Evolutionary conservation across 176 grass and related monocot genomes (phyloP), one percentile per base, ranked within the genome.

Genomic region (Bothriochloa decipiens): DNA sequence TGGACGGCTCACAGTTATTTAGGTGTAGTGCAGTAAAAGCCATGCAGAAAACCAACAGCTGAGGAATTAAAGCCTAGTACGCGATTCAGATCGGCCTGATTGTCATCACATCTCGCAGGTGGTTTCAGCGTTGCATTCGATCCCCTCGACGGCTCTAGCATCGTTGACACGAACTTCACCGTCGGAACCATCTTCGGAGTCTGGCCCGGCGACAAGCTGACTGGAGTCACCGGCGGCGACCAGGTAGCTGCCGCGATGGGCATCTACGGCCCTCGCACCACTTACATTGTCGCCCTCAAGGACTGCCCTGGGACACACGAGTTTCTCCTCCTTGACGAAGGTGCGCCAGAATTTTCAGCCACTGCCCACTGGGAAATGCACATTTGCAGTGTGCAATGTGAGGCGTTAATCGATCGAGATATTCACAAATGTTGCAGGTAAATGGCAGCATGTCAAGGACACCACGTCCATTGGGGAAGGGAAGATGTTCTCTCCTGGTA

Each of bases 391-490:
- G 10, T 20, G 18, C 45, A 15, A 6, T 47, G 67, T 20, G 26
- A 58, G 13, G 32, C 13, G 74, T 14, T 58, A 22, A 22, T 13
- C 81, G 26, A 87, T 11, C 32, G 3, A 40, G 42, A 22, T n/a
- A 23, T 29, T 22, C 18, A 67, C 3, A 20, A 81, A 81, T 45
- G 57, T 32, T 91, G 28, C 82, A 97, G 90, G 97, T 55, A 99
- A 99, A 86, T 99, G 97, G 97, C 97, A 96, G 60, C 97, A 99
- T 80, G 97, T 96, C 6, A 99, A 99, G 82, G 97, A 99, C 79
- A 99, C 93, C 41, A 96, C 91, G 8, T 79, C 84, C 36, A 96
- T 99, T 8, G 90, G 90, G 15, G 93, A 99, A 82, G 97, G 97
- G 71, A 99, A 96, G 63, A 99, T 99, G 83, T 99, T 99, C 86